Evolutionary conservation across 2,329 filamentous ascomycete species (phyloP).

Genomic region (Penicillium sp.): DNA sequence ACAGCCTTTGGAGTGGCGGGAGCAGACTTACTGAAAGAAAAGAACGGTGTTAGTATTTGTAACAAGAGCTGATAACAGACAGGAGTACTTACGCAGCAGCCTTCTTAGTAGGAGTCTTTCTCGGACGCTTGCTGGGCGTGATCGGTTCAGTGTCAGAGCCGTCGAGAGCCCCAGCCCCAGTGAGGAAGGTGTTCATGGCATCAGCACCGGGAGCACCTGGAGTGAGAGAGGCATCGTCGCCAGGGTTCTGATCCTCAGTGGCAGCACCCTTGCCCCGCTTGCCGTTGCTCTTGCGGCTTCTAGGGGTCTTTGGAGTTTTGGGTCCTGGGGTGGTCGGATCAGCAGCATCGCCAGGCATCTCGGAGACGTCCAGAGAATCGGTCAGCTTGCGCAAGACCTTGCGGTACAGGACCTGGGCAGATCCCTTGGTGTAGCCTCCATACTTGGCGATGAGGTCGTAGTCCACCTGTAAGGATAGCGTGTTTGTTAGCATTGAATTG

Average conservation of each 20-base stretch:
- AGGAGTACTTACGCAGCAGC: not conserved
- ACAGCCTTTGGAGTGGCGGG: not conserved
- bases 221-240: not conserved
- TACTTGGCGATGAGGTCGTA: constrained; percentile 33
- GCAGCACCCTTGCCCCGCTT: constrained; percentile 22
- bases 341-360: not conserved
- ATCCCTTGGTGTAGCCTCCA: constrained; percentile 30
- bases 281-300: constrained; percentile 7
- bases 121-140: constrained; percentile 19
- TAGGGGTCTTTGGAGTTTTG: not conserved
- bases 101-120: constrained; percentile 20
- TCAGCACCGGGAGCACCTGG: not conserved
- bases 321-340: not conserved
- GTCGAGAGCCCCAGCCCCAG: not conserved
- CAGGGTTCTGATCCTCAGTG: constrained; percentile 7
- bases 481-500: not conserved
- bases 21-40: not conserved
- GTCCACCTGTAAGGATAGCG: constrained; percentile 31
- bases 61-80: too few relatives aligned
- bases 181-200: not conserved
- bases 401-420: constrained; percentile 33
- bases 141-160: constrained; percentile 16
- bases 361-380: not conserved
- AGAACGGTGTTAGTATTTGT: not conserved
- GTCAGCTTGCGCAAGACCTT: constrained; percentile 36